These are phyloP conservation scores for Persicaria maculosa DNA, from an alignment of 148 eudicot genomes.

Conservation along the genomic window DNA sequence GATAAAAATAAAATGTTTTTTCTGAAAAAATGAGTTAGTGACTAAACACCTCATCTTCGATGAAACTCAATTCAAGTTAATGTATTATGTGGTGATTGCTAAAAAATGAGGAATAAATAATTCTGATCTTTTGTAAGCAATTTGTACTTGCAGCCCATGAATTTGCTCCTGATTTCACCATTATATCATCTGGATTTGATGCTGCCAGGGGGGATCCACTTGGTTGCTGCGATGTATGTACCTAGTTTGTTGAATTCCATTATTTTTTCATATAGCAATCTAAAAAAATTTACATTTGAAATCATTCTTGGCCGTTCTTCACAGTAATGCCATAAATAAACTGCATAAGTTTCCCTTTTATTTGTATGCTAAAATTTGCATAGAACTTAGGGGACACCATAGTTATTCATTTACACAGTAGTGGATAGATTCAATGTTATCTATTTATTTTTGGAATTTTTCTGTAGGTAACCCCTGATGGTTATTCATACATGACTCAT, in stretches of 20 bases:
- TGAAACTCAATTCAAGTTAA: background rate
- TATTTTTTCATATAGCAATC: background rate
- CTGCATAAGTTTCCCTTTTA: background rate
- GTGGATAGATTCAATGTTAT: background rate
- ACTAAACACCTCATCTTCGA: background rate
- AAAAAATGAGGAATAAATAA: background rate
- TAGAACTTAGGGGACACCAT: background rate
- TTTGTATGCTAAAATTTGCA: too few species aligned
- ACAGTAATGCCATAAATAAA: background rate
- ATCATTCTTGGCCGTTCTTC: background rate
- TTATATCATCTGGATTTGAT: conserved; percentile 99
- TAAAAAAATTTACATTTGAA: background rate
- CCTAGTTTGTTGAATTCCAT: background rate
- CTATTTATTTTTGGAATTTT: background rate
- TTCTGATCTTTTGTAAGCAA: background rate
- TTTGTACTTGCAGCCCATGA: conserved; percentile 48
- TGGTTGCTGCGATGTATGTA: conserved; percentile 92
- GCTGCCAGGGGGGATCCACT: conserved; percentile 99
- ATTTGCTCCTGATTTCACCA: conserved; percentile 82
- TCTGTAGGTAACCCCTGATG: conserved; percentile 82
- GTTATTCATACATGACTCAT: conserved; percentile 88
- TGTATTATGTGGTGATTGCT: background rate
- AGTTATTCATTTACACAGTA: background rate
- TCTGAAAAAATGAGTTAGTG: background rate
- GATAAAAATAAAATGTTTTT: background rate